Base-by-base conservation (phyloP, 768 basidiomycete genomes). In the Suillus subalutaceus region DNA sequence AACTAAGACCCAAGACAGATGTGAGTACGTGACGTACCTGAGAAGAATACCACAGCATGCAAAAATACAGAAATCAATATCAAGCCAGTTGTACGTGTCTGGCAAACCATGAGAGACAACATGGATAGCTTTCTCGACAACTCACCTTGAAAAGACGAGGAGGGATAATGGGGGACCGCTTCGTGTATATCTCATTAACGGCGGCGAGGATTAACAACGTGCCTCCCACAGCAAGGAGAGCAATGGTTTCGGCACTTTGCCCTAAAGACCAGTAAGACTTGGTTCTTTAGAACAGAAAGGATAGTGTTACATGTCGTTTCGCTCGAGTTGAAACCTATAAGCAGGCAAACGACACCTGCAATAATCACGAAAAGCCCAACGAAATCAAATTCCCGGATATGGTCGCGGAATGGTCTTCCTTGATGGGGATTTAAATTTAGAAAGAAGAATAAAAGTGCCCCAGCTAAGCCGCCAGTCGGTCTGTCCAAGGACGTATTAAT, bases 241-340 rank as follows among this genome's bases (percentile, higher is more conserved):
- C 73, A 37, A 82, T 80, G 0, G 81, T 81, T 52, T 74, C 71
- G 2, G 73, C 68, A 13, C 71, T 65, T 37, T 64, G 30, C 79
- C 79, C 79, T 78, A 41, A 9, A 41, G 32, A n/a, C n/a, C 20
- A 41, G 48, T 72, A 20, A 70, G 66, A 57, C 35, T 35, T 15
- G 6, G 26, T 43, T 56, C 55, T 3, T 30, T 26, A 38, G 4
- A 9, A 26, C 13, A 30, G 18, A 50, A 44, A 37, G 16, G 53
- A 72, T 32, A 12, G 12, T 41, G 7, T 30, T 63, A 79, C 79
- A 83, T 7, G 71, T 67, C 0, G 67, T 73, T 67, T 80, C 74
- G 32, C 77, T 75, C 9, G 74, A 73, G 67, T 79, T 76, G 68
- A 82, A 81, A 15, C 81, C 82, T 18, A 82, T 62, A 35, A 82